phyloP scores from a whole-genome alignment of 768 basidiomycete genomes.

The Termitomyces sp. region DNA sequence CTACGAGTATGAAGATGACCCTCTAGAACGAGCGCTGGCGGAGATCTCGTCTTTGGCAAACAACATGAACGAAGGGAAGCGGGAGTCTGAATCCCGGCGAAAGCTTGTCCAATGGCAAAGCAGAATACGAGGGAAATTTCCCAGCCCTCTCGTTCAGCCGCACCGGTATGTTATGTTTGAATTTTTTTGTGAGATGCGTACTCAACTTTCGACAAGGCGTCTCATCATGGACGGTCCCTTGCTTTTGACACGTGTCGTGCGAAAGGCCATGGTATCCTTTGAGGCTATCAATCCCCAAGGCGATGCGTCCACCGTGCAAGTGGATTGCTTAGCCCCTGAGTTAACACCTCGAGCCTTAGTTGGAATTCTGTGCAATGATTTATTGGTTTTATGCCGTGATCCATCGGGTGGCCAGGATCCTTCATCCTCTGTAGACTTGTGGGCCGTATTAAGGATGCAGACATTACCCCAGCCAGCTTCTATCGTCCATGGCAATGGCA shows the following conservation, averaged over 20 bases:
- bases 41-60: conserved; percentile 88
- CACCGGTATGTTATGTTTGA: conserved; percentile 61
- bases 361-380: conserved; percentile 88
- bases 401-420: conserved; percentile 77
- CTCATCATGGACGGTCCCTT: conserved; percentile 91
- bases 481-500: conserved; percentile 84
- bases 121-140: conserved; percentile 87
- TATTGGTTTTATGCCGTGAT: conserved; percentile 88
- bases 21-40: conserved; percentile 76
- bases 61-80: conserved; percentile 98
- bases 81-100: conserved; percentile 87
- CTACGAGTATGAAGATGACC: conserved; percentile 71
- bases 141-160: conserved; percentile 96
- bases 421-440: conserved; percentile 76
- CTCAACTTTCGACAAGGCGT: conserved; percentile 42
- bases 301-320: conserved; percentile 75
- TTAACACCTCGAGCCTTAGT: conserved; percentile 72
- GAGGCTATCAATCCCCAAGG: conserved; percentile 76
- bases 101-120: conserved; percentile 90
- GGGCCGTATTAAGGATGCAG: conserved; percentile 95
- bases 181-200: conserved; percentile 1
- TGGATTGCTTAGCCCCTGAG: conserved; percentile 88
- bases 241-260: conserved; percentile 82
- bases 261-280: conserved; percentile 76
- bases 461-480: conserved; percentile 87